Percentiles rank a stretch among this genome's conserved stretches.
phyloP scores from a whole-genome alignment of 2,329 filamentous ascomycete genomes.

The Fusarium incarnatum region DNA sequence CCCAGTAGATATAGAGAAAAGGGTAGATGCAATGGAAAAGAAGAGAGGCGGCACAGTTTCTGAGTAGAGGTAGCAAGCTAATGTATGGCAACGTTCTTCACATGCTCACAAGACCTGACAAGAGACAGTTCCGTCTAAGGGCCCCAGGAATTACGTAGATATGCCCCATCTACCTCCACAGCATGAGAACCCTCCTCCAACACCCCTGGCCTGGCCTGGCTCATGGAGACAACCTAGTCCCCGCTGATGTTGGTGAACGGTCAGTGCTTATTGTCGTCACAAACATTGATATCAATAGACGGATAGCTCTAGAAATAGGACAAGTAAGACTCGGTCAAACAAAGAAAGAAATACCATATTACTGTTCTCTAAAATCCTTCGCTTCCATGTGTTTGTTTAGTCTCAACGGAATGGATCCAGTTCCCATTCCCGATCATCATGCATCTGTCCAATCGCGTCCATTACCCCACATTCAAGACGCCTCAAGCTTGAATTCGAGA shows the following conservation, averaged over 20 bases:
- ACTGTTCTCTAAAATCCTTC: not conserved
- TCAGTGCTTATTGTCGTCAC: constrained; percentile 1
- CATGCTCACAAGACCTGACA: constrained; percentile 42
- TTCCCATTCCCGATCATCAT: constrained; percentile 1
- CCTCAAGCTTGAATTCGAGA: constrained; percentile 31
- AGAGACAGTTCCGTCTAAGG: constrained; percentile 13
- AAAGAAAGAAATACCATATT: not conserved
- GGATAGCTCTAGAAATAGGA: not conserved
- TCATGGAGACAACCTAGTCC: constrained; percentile 11
- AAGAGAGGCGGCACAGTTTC: constrained; percentile 14
- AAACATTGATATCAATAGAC: not conserved
- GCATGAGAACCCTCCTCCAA: constrained; percentile 11
- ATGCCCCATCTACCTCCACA: constrained; percentile 29
- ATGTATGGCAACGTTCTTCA: constrained; percentile 27
- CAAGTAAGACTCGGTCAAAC: not conserved
- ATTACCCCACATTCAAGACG: constrained; percentile 31
- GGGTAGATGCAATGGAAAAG: not conserved
- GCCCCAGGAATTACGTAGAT: constrained; percentile 37
- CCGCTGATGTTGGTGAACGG: constrained; percentile 1
- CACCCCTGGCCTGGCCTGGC: constrained; percentile 10
- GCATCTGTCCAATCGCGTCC: constrained; percentile 9
- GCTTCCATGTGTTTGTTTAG: not conserved
- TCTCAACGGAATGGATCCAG: not conserved
- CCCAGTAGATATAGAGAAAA: constrained; percentile 6
- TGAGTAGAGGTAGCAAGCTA: not conserved